Evolutionary conservation across 352 stramenopile genomes (phyloP).

Genomic region (Globisporangium acanthophoron): DNA sequence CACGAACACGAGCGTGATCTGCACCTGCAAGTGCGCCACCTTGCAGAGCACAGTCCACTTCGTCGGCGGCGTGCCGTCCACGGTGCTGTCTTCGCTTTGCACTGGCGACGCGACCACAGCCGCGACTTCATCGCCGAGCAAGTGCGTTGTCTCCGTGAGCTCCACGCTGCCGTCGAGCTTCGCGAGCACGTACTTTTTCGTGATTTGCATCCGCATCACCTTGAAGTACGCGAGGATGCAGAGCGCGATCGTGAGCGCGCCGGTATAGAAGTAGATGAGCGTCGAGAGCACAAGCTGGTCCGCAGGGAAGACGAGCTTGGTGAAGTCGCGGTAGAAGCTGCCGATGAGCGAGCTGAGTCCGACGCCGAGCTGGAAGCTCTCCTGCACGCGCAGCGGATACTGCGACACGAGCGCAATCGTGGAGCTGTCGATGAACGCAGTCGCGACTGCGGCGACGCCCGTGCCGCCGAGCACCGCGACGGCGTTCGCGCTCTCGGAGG

Average conservation of each 20-base stretch:
- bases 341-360: conserved; percentile 77
- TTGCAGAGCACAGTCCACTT: conserved; percentile 71
- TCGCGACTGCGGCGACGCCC: conserved; percentile 59
- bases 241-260: conserved; percentile 67
- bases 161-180: conserved; percentile 39
- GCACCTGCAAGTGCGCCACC: conserved; percentile 51
- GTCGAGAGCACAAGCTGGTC: conserved; percentile 58
- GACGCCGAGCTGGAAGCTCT: conserved; percentile 81
- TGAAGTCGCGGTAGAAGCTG: conserved; percentile 77
- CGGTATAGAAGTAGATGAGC: conserved; percentile 82
- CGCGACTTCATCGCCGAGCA: conserved; percentile 15
- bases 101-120: background rate
- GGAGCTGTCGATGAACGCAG: conserved; percentile 77
- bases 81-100: conserved; percentile 14
- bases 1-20: conserved; percentile 72
- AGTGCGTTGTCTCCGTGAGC: conserved; percentile 43
- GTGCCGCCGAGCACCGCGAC: conserved; percentile 64
- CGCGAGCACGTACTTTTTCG: conserved; percentile 37
- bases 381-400: conserved; percentile 70
- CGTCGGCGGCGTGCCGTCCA: conserved; percentile 21
- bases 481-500: conserved; percentile 56
- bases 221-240: conserved; percentile 77
- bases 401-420: conserved; percentile 80
- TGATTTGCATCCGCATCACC: conserved; percentile 48
- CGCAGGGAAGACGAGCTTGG: conserved; percentile 70